Percentiles rank a stretch among this genome's conserved stretches.
Conservation (phyloP, 2,329 filamentous ascomycete species). For the Colletotrichum sp. region DNA sequence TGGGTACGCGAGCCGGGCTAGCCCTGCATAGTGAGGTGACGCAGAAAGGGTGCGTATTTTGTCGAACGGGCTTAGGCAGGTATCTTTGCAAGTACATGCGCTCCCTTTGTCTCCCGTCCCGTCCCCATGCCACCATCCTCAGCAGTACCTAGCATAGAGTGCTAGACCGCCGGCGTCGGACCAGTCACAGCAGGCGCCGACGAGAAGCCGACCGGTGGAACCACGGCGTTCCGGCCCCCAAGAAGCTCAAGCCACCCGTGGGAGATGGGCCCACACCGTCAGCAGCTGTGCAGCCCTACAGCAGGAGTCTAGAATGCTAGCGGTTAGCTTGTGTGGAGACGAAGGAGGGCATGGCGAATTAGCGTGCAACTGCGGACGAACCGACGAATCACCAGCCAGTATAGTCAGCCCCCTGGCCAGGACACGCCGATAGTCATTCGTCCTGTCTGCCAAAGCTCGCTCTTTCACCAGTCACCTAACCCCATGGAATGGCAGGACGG, state of each 20-base stretch:
- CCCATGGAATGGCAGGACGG: background rate
- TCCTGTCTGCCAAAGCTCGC: background rate
- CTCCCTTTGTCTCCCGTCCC: background rate
- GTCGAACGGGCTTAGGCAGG: background rate
- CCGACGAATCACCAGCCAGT: background rate
- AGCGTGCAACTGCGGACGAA: background rate
- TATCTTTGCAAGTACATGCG: background rate
- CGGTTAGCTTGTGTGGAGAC: background rate
- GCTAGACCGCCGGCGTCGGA: background rate
- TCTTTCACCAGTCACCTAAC: background rate
- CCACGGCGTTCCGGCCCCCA: background rate
- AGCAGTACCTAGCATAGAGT: background rate
- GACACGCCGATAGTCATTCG: background rate
- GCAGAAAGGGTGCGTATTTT: background rate
- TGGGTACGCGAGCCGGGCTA: background rate
- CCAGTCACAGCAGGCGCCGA: background rate
- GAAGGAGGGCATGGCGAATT: background rate
- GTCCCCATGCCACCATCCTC: background rate
- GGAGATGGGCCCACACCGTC: background rate
- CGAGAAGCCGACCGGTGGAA: background rate
- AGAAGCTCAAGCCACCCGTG: background rate
- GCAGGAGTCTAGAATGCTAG: background rate
- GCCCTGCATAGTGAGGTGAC: background rate
- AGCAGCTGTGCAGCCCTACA: constrained; percentile 18
- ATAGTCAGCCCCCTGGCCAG: background rate